Evolutionary conservation across 371 early-diverging fungal species (phyloP).

Genomic region (Coemansia sp.): DNA sequence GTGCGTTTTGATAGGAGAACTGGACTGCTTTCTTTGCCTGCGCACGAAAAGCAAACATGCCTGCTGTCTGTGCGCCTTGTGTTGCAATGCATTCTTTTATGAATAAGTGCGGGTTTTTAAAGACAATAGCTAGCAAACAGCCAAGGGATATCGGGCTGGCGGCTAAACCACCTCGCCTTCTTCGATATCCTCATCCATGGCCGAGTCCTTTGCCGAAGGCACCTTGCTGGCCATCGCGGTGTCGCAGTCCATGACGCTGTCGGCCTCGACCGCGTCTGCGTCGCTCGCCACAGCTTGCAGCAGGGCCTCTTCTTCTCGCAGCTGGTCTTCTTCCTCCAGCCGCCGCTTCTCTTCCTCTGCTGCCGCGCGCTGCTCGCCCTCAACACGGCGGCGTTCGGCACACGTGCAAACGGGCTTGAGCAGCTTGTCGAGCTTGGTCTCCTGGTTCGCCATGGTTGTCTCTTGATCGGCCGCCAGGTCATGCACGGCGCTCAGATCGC

Average conservation of each 20-base stretch:
- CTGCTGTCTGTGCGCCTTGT: neutral
- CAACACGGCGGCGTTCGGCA: conserved; percentile 13
- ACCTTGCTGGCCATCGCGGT: neutral
- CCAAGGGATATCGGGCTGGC: too few species aligned
- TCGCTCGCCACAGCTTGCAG: too few species aligned
- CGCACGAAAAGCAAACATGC: too few species aligned
- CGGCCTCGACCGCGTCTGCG: neutral
- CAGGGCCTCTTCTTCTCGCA: neutral
- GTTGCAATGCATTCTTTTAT: neutral
- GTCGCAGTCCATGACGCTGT: neutral
- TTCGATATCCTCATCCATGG: conserved; percentile 3
- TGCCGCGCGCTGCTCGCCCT: conserved; percentile 10
- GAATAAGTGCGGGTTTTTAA: neutral
- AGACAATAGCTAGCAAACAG: too few species aligned
- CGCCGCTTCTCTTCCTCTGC: conserved; percentile 2
- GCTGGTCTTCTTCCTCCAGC: neutral
- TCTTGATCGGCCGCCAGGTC: neutral
- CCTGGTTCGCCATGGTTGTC: neutral
- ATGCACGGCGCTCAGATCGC: conserved; percentile 20
- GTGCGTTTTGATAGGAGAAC: too few species aligned
- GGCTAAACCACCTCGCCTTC: conserved; percentile 13
- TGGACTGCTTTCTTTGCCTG: too few species aligned
- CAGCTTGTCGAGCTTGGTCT: conserved; percentile 23
- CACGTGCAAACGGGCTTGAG: conserved; percentile 43
- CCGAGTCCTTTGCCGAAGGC: neutral